These are phyloP conservation scores for Silene conica DNA, from an alignment of 148 eudicot genomes.

Conservation along the genomic window DNA sequence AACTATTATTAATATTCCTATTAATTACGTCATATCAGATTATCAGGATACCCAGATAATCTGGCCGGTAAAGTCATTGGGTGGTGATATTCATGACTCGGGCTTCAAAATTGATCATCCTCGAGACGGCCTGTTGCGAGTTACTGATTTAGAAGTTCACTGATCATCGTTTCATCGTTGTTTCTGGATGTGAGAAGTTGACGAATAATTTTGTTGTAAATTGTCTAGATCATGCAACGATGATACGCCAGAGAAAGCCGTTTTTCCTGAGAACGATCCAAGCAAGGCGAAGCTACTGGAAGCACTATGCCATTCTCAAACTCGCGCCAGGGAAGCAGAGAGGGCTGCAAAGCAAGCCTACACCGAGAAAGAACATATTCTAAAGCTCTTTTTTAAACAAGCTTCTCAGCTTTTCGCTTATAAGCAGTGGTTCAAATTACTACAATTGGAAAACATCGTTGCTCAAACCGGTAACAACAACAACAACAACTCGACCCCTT, in stretches of 20 bases:
- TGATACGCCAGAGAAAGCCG: conserved; percentile 18
- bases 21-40: no score
- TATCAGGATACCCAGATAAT: no score
- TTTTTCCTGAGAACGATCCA: conserved; percentile 29
- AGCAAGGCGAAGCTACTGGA: conserved; percentile 65
- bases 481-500: conserved; percentile 29
- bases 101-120: no score
- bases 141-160: not conserved
- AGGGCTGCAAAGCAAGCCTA: conserved; percentile 69
- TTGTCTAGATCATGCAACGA: conserved; percentile 21
- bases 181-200: not conserved
- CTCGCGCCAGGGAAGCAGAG: conserved; percentile 95
- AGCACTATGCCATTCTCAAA: conserved; percentile 92
- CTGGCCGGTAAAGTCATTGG: no score
- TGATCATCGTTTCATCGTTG: not conserved
- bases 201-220: conserved; percentile 7
- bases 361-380: conserved; percentile 66
- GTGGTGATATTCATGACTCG: no score
- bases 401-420: conserved; percentile 88
- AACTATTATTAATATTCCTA: no score
- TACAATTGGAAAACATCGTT: conserved; percentile 67
- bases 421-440: conserved; percentile 76
- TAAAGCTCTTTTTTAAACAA: conserved; percentile 77
- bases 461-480: conserved; percentile 36
- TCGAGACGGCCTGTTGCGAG: no score